These are phyloP conservation scores for Yarrowia sp. DNA, from an alignment of 805 yeast species.

Conservation along the genomic window DNA sequence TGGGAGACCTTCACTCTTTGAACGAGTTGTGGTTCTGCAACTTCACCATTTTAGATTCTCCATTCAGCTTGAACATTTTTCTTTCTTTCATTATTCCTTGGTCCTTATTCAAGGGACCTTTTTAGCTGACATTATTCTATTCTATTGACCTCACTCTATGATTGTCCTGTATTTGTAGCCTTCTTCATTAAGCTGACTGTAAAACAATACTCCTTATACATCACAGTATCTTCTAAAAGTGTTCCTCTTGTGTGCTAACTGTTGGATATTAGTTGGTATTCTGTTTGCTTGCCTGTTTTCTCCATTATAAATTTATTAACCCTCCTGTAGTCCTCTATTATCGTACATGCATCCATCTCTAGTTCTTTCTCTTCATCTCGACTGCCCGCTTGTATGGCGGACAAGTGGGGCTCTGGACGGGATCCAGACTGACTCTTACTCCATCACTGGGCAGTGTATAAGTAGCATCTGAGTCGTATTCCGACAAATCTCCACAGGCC, in stretches of 20 bases:
- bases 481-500: conserved; percentile 90
- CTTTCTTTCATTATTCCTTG: too few relatives aligned
- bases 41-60: too few relatives aligned
- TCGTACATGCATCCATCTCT: neutral
- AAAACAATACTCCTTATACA: too few relatives aligned
- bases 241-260: neutral
- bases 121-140: too few relatives aligned
- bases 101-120: too few relatives aligned
- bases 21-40: neutral
- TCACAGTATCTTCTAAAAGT: too few relatives aligned
- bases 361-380: conserved; percentile 46
- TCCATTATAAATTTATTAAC: neutral
- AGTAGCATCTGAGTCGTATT: conserved; percentile 94
- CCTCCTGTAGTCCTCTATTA: neutral
- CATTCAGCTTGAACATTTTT: too few relatives aligned
- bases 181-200: too few relatives aligned
- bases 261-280: too few relatives aligned
- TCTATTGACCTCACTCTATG: too few relatives aligned
- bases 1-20: neutral
- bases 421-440: conserved; percentile 61
- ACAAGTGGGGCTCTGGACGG: conserved; percentile 93
- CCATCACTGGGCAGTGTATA: conserved; percentile 52
- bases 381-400: conserved; percentile 95
- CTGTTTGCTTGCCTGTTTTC: too few relatives aligned
- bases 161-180: too few relatives aligned